Base-by-base conservation (phyloP, 345 rosid species). In the Crucihimalaya himalaica region DNA sequence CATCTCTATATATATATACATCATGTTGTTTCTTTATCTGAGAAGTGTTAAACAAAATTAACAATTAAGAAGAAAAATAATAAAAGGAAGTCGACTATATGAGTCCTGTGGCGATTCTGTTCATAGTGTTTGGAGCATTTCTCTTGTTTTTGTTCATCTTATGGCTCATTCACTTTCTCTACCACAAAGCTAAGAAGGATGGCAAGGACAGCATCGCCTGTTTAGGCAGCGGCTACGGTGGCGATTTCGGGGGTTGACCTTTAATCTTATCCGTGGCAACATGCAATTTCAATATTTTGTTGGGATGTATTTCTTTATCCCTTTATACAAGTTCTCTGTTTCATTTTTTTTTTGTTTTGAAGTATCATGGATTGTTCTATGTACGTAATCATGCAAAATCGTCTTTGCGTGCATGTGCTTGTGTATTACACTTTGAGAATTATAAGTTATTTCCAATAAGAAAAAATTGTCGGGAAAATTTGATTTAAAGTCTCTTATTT, bases 161-260 rank as follows among this genome's bases (percentile, higher is more conserved):
- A 16, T 76, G 79, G 79, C 70, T 68, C 32, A 34, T 48, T 62
- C 79, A 76, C 42, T 76, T 60, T 68, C 57, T 76, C 57, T 76
- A 68, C 64, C 74, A 76, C 70, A 76, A 76, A 62, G 29, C 70
- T 62, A 76, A 76, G 57, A 76, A 76, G 15, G 79, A 76, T 76
- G 74, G 74, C 34, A 76, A 76, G 47, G 79, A 76, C 62, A 76
- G 74, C 64, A 76, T 62, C 19, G 79, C 14, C 21, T 76, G 74
- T 62, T 50, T 68, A 4, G 74, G 74, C 50, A 18, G 79, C 8
- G 70, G 79, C 52, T 76, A 76, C 29, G 79, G 79, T 32, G 79
- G 70, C 12, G 79, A 76, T 6, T 62, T 61, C 6, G 79, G 79
- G 1, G 79, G 74, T 40, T 75, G 61, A 58, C 15, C 15, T n/a